A percentile compares a stretch with the other conserved stretches of the same genome.
Evolutionary conservation across 805 yeast genomes (phyloP).

Genomic region (Yamadazyma endophytica): DNA sequence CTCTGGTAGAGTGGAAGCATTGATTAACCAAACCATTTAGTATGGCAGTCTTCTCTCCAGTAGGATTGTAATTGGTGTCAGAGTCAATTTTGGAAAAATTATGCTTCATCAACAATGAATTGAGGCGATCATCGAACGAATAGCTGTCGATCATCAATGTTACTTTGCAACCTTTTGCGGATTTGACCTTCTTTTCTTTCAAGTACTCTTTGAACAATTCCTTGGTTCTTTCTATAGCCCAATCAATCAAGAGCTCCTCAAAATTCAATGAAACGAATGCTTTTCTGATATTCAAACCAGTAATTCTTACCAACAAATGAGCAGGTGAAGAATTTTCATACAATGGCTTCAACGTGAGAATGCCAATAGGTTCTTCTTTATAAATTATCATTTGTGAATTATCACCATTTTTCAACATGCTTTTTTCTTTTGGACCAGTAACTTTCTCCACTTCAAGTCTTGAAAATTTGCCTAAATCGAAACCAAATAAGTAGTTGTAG

Average conservation of each 20-base stretch:
- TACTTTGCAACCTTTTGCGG: constrained; percentile 26
- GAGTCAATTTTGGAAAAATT: constrained; percentile 40
- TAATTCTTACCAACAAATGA: constrained; percentile 47
- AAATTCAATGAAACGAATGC: constrained; percentile 66
- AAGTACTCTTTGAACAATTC: constrained; percentile 29
- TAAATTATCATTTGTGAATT: constrained; percentile 57
- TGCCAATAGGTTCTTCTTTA: constrained; percentile 70
- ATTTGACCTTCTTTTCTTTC: constrained; percentile 21
- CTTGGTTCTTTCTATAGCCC: constrained; percentile 51
- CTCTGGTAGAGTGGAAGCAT: constrained; percentile 22
- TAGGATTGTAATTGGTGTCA: constrained; percentile 23
- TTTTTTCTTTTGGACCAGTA: constrained; percentile 15
- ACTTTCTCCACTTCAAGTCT: constrained; percentile 12
- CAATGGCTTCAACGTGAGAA: constrained; percentile 45
- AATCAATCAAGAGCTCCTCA: constrained; percentile 56
- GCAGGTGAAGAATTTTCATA: constrained; percentile 34
- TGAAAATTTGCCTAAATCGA: constrained; percentile 48
- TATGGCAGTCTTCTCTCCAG: constrained; percentile 9
- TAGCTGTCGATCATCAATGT: constrained; percentile 45
- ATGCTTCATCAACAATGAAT: constrained; percentile 31
- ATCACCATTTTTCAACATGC: constrained; percentile 31
- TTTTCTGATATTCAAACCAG: constrained; percentile 60
- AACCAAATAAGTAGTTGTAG: constrained; percentile 41
- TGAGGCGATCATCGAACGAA: constrained; percentile 46
- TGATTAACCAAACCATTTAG: constrained; percentile 12